Percentiles rank a stretch among this genome's conserved stretches.
Conservation (phyloP, 352 stramenopile genomes). For the Globisporangium abappressorium region DNA sequence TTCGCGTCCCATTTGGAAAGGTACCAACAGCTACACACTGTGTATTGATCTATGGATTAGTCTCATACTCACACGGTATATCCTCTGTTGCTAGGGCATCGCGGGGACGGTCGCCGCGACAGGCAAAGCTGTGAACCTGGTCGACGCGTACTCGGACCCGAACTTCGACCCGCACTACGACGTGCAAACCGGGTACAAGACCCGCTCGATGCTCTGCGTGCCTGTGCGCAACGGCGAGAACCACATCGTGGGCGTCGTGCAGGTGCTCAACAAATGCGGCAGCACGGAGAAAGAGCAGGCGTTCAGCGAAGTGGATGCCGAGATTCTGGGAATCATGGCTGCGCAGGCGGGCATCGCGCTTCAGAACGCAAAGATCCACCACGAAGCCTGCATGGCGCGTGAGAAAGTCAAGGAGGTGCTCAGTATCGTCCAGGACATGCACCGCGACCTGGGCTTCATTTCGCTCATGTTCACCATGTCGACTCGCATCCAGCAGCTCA, state of each 20-base stretch:
- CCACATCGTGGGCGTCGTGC: conserved; percentile 85
- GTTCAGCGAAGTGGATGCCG: conserved; percentile 87
- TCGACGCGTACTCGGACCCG: conserved; percentile 90
- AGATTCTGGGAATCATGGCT: conserved; percentile 84
- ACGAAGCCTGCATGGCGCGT: conserved; percentile 41
- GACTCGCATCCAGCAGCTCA: conserved; percentile 77
- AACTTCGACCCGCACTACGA: conserved; percentile 93
- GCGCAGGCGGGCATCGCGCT: conserved; percentile 85
- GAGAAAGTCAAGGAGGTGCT: conserved; percentile 81
- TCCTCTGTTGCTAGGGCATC: conserved; percentile 55
- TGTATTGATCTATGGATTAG: neutral
- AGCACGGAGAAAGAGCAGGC: conserved; percentile 49
- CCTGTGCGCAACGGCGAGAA: conserved; percentile 80
- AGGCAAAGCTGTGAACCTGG: conserved; percentile 85
- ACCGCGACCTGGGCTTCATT: conserved; percentile 87
- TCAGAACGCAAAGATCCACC: conserved; percentile 80
- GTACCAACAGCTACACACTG: conserved; percentile 19
- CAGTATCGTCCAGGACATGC: conserved; percentile 89
- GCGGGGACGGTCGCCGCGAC: conserved; percentile 83
- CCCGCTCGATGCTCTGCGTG: conserved; percentile 89
- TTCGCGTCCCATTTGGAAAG: conserved; percentile 79
- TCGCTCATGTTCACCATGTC: conserved; percentile 92
- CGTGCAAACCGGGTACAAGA: conserved; percentile 89
- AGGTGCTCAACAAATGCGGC: conserved; percentile 87
- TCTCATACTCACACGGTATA: neutral